Evolutionary conservation across 1,139 yeast species (phyloP).

Genomic region (Magnusiomyces ingens): DNA sequence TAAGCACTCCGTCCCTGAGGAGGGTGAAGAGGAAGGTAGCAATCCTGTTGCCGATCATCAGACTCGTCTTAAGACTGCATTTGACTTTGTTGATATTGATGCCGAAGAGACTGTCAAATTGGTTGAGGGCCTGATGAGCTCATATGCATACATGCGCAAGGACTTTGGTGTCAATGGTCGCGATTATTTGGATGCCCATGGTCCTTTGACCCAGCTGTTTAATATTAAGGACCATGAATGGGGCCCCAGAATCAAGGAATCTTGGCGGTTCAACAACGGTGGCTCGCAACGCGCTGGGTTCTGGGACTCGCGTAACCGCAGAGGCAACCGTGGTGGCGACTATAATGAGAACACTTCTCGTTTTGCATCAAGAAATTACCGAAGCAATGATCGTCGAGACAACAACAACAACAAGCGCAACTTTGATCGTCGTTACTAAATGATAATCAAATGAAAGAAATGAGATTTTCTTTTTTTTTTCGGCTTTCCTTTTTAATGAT

Average conservation of each 20-base stretch:
- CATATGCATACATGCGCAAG: slow-evolving; percentile 14
- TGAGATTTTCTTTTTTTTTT: neutral
- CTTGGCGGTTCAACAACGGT: neutral
- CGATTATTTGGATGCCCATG: slow-evolving; percentile 11
- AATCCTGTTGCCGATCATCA: neutral
- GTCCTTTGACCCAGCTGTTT: slow-evolving; percentile 1
- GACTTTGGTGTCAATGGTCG: slow-evolving; percentile 15
- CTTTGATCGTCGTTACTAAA: neutral
- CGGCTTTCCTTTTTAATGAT: neutral
- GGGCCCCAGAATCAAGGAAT: neutral
- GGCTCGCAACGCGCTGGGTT: neutral
- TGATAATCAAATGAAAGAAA: neutral
- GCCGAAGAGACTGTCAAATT: slow-evolving; percentile 13
- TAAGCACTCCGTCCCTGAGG: slow-evolving; percentile 5
- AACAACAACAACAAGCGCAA: neutral
- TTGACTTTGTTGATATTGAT: slow-evolving; percentile 11
- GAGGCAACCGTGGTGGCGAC: slow-evolving; percentile 8
- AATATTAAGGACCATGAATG: slow-evolving; percentile 1
- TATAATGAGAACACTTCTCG: slow-evolving; percentile 10
- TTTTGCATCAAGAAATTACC: slow-evolving; percentile 11
- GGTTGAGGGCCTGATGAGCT: slow-evolving; percentile 11
- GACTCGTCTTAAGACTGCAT: slow-evolving; percentile 9
- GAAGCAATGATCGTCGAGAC: neutral
- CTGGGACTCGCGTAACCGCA: neutral
- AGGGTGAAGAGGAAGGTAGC: neutral